Percentiles rank a stretch among this genome's conserved stretches.
phyloP scores from a whole-genome alignment of 2,329 filamentous ascomycete species.

The Monosporascus sp. region DNA sequence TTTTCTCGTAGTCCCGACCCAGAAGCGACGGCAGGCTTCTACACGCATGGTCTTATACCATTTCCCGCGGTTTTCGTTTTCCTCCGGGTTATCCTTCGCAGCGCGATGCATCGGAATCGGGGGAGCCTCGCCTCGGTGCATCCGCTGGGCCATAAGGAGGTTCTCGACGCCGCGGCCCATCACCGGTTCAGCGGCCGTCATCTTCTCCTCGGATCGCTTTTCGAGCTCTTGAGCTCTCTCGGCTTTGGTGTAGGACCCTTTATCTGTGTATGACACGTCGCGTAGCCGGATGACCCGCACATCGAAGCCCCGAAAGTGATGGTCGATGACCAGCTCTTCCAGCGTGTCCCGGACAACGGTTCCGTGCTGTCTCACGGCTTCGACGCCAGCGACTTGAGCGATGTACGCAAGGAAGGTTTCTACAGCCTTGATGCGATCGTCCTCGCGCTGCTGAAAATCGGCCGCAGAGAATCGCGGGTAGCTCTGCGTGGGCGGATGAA shows the following conservation, averaged over 20 bases:
- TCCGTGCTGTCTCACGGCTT: background rate
- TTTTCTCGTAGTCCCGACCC: slow-evolving; percentile 4
- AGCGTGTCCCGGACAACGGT: background rate
- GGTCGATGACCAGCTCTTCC: slow-evolving; percentile 2
- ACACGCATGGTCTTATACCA: slow-evolving; percentile 4
- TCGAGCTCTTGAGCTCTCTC: background rate
- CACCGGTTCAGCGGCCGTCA: slow-evolving; percentile 1
- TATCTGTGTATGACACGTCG: background rate
- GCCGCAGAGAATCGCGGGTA: background rate
- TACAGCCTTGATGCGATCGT: background rate
- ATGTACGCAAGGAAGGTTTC: background rate
- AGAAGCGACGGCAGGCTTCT: slow-evolving; percentile 1
- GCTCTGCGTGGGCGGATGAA: too few relatives aligned
- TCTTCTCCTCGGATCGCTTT: background rate
- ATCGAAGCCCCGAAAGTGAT: background rate
- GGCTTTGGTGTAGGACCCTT: slow-evolving; percentile 1
- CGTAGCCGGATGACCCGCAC: background rate
- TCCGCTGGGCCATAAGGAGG: slow-evolving; percentile 4
- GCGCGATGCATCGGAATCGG: slow-evolving; percentile 1
- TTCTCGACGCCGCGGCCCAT: slow-evolving; percentile 4
- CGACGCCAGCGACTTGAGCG: background rate
- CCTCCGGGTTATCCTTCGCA: background rate
- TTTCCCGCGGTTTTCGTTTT: background rate
- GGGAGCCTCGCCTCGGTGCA: slow-evolving; percentile 2
- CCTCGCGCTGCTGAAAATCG: background rate